Percentiles rank a stretch among this genome's conserved stretches.
Evolutionary conservation across 139 green algal species (phyloP).

Genomic region (Picochlorum sp.): DNA sequence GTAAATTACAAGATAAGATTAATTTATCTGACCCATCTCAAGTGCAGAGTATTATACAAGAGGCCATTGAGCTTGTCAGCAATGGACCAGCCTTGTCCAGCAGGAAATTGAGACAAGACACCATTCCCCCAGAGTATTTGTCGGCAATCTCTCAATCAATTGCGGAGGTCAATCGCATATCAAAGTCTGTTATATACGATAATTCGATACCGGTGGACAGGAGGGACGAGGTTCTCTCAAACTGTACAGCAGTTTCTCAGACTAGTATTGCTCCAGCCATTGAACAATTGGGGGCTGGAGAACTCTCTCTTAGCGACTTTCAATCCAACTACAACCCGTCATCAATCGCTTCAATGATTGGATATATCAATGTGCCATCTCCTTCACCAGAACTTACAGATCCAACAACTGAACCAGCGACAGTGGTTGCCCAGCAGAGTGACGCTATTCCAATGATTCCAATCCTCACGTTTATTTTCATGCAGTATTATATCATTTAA

Average conservation of each 20-base stretch:
- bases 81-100: background rate
- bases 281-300: background rate
- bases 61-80: background rate
- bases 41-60: slow-evolving; percentile 1
- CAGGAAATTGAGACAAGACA: background rate
- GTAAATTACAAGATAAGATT: background rate
- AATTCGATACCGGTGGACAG: background rate
- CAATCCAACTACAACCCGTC: background rate
- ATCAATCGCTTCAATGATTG: too few species aligned
- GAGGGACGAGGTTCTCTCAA: background rate
- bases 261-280: slow-evolving; percentile 2
- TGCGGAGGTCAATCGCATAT: background rate
- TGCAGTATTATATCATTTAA: background rate
- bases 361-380: too few species aligned
- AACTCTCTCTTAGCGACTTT: background rate
- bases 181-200: background rate
- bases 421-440: background rate
- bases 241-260: background rate
- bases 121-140: background rate
- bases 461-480: slow-evolving; percentile 4
- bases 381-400: background rate
- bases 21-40: slow-evolving; percentile 5
- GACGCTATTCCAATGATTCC: background rate
- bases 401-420: background rate
- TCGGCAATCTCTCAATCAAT: background rate